These are phyloP conservation scores for Suhomyces terraborum DNA, from an alignment of 1,139 yeast genomes.

Conservation along the genomic window DNA sequence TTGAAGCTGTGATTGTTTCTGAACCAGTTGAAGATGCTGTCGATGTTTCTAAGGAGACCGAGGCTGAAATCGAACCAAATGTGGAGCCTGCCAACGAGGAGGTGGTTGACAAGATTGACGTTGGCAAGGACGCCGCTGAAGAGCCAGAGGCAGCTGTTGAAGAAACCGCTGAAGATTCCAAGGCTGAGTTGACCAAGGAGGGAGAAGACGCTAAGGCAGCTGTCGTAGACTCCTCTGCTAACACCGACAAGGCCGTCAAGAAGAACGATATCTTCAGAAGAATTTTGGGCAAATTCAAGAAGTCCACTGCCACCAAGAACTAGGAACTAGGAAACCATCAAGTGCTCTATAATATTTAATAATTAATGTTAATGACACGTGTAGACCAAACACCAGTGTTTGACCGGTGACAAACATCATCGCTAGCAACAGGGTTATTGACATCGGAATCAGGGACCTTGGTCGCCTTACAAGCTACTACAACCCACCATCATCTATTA, in stretches of 20 bases:
- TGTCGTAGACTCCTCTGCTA: constrained; percentile 29
- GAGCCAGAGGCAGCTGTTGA: constrained; percentile 6
- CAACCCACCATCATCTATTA: too few species aligned
- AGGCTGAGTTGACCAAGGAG: constrained; percentile 17
- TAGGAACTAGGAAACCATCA: too few species aligned
- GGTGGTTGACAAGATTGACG: constrained; percentile 13
- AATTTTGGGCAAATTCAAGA: constrained; percentile 50
- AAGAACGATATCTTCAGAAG: constrained; percentile 56
- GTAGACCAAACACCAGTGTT: too few species aligned
- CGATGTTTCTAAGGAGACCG: constrained; percentile 9
- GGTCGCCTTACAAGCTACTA: too few species aligned
- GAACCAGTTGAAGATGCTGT: constrained; percentile 12
- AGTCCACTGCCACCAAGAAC: constrained; percentile 34
- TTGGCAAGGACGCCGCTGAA: constrained; percentile 13
- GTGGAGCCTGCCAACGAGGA: constrained; percentile 10
- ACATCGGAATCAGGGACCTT: too few species aligned
- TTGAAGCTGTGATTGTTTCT: constrained; percentile 8
- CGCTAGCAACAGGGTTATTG: too few species aligned
- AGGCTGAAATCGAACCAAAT: constrained; percentile 18
- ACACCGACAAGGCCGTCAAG: constrained; percentile 40
- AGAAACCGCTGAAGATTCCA: constrained; percentile 12
- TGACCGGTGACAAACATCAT: too few species aligned
- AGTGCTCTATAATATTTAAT: constrained; percentile 11
- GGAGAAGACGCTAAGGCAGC: constrained; percentile 35
- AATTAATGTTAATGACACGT: constrained; percentile 7